A percentile compares a stretch with the other conserved stretches of the same genome.
These are phyloP conservation scores for Penicillium tannophilum DNA, from an alignment of 495 filamentous ascomycete species.

Conservation along the genomic window DNA sequence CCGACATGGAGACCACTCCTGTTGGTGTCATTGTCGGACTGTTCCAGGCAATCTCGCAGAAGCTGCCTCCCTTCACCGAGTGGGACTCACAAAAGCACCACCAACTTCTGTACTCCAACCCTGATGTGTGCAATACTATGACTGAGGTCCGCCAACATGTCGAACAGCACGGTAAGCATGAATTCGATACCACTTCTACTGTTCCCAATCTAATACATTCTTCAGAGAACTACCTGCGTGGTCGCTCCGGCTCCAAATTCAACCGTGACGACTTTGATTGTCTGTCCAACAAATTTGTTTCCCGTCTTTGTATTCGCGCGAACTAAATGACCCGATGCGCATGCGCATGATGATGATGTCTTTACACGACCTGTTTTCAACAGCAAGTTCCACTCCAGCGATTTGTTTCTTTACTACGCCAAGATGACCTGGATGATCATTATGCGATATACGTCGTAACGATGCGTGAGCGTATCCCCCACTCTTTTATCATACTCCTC, in stretches of 20 bases:
- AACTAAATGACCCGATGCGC: constrained; percentile 63
- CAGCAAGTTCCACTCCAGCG: constrained; percentile 24
- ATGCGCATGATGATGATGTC: constrained; percentile 43
- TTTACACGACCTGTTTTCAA: constrained; percentile 24
- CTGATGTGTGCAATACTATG: constrained; percentile 88
- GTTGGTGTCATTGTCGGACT: constrained; percentile 93
- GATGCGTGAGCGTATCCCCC: constrained; percentile 29
- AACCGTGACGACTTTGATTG: constrained; percentile 89
- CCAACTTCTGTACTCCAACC: constrained; percentile 81
- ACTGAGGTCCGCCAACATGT: constrained; percentile 89
- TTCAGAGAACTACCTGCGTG: constrained; percentile 60
- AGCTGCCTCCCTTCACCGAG: constrained; percentile 83
- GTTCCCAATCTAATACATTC: constrained; percentile 27
- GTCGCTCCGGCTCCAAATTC: constrained; percentile 67
- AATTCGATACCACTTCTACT: neutral
- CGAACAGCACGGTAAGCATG: constrained; percentile 76
- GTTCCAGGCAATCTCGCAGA: constrained; percentile 94
- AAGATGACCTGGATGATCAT: constrained; percentile 28
- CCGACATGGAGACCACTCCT: constrained; percentile 90
- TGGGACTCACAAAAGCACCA: constrained; percentile 91
- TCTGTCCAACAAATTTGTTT: constrained; percentile 91
- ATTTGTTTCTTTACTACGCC: constrained; percentile 17
- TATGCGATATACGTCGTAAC: constrained; percentile 27
- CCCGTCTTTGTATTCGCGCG: constrained; percentile 89
- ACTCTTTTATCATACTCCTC: constrained; percentile 21